Evolutionary conservation across 1,139 yeast species (phyloP).

Genomic region (Hyphopichia wangnamkhiaoensis): DNA sequence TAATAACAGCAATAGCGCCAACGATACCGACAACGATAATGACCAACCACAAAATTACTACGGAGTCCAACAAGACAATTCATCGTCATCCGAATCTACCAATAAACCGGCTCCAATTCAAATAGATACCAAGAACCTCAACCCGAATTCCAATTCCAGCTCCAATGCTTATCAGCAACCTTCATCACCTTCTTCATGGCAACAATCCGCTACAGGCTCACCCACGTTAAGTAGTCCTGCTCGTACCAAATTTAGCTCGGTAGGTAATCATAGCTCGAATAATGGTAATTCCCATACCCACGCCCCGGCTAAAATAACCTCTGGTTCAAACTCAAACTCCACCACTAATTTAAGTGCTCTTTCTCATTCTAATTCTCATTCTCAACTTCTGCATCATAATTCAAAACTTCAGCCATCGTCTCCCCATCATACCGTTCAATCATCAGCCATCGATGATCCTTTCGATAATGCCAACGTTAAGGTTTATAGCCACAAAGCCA

Average conservation of each 20-base stretch:
- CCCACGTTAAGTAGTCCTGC: constrained; percentile 2
- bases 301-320: not conserved
- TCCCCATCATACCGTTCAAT: not conserved
- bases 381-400: not conserved
- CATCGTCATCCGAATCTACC: not conserved
- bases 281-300: not conserved
- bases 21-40: constrained; percentile 8
- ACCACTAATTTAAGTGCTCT: constrained; percentile 1
- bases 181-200: not conserved
- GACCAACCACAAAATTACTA: not conserved
- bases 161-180: no score
- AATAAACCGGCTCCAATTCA: not conserved
- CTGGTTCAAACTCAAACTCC: not conserved
- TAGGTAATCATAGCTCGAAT: not conserved
- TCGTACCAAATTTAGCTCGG: not conserved
- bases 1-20: constrained; percentile 1
- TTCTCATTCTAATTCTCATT: not conserved
- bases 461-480: constrained; percentile 29
- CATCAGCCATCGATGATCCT: constrained; percentile 15
- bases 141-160: no score
- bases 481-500: constrained; percentile 40
- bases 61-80: no score
- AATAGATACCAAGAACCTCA: not conserved
- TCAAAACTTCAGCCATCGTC: not conserved
- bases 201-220: not conserved